Evolutionary conservation across 2,329 filamentous ascomycete genomes (phyloP).

Genomic region (Teratosphaeriaceae sp.): DNA sequence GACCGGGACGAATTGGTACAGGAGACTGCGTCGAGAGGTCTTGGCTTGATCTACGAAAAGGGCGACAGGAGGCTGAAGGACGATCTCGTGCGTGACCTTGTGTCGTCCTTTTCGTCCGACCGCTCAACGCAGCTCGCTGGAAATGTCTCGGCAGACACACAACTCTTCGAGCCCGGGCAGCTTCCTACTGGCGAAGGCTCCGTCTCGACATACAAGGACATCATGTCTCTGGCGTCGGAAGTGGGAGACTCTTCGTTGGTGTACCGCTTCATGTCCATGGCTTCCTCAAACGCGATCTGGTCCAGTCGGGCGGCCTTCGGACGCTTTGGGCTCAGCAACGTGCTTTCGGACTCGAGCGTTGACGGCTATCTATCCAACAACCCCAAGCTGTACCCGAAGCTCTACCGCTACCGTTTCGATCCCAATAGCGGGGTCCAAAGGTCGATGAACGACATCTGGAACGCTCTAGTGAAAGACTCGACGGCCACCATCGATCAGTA

Average conservation of each 20-base stretch:
- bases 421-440: constrained; percentile 87
- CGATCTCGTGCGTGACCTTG: constrained; percentile 78
- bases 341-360: constrained; percentile 75
- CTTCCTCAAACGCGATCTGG: constrained; percentile 94
- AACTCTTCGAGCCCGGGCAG: constrained; percentile 86
- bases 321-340: constrained; percentile 83
- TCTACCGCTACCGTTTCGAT: constrained; percentile 92
- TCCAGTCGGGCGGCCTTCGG: constrained; percentile 95
- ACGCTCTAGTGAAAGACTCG: constrained; percentile 84
- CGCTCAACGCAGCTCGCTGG: constrained; percentile 60
- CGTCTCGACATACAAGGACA: constrained; percentile 95
- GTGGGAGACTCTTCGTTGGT: constrained; percentile 94
- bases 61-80: constrained; percentile 75
- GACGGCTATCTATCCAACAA: constrained; percentile 67
- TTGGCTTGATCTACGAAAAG: constrained; percentile 90
- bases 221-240: constrained; percentile 90
- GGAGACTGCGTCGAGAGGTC: constrained; percentile 84
- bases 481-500: constrained; percentile 68
- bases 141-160: constrained; percentile 83
- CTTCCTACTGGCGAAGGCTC: constrained; percentile 86
- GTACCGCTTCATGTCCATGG: constrained; percentile 97
- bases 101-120: constrained; percentile 75
- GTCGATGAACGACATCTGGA: constrained; percentile 99
- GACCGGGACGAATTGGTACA: constrained; percentile 92
- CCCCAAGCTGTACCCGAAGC: constrained; percentile 89